Evolutionary conservation across 1,139 yeast species (phyloP), one percentile per base, ranked within the genome.

Genomic region (Starmera stellimalicola): DNA sequence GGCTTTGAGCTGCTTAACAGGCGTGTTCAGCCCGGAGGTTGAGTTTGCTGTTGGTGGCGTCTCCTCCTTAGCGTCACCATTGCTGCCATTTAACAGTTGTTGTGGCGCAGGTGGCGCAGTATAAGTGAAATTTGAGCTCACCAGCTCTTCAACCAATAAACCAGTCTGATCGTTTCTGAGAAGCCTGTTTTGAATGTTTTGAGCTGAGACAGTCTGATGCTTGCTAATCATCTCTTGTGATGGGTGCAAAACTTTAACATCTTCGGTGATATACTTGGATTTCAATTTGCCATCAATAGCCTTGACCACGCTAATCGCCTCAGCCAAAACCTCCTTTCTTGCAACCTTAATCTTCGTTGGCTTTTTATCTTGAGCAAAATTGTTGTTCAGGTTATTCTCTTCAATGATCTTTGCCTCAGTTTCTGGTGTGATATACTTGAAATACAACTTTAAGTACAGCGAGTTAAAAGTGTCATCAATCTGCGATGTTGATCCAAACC

Each of bases 401-500:
- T 30, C 25, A 16, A 37, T 31, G 14, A 40, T 40, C 27, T 45
- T 26, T 8, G 6, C n/a, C 6, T 23, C 18, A 6, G 24, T 12
- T 32, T 33, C 23, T 29, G 31, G 26, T 6, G 35, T 24, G 1
- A 39, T 23, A 26, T 38, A 41, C 4, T 42, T 29, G 11, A 39
- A 43, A 40, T 63, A 78, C 7, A 81, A 54, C 33, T 62, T 63
- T 43, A 83, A 56, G 48, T 68, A 84, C 1, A 81, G 52, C 2
- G 80, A 69, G 20, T 79, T 78, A 39, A 75, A 71, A 0, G 85
- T 69, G 45, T 84, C 94, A 51, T 84, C 95, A 26, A 82, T 70
- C 19, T 73, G 60, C 0, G 91, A 79, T 0, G 94, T 81, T 0
- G 94, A 78, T 0, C 88, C 91, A 52, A 77, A 79, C 0, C 94